Percentiles rank a stretch among this genome's conserved stretches.
These are phyloP conservation scores for Macrophomina tecta DNA, from an alignment of 2,329 filamentous ascomycete genomes.

Conservation along the genomic window DNA sequence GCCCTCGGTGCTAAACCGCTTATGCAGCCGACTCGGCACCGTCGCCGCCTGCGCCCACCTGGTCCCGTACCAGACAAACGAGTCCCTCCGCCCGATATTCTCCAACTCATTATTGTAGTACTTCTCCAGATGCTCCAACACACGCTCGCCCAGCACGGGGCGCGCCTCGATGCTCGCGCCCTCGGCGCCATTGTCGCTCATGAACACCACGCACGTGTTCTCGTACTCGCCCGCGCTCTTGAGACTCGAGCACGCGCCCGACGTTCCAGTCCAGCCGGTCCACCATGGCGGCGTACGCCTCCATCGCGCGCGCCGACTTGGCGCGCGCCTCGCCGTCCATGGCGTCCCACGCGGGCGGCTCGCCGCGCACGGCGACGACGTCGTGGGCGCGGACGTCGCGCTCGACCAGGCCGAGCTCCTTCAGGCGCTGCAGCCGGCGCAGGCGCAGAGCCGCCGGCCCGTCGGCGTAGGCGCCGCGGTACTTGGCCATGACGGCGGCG, in stretches of 20 bases:
- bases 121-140: conserved; percentile 60
- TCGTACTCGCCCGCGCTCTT: conserved; percentile 63
- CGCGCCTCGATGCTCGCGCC: conserved; percentile 64
- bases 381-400: conserved; percentile 49
- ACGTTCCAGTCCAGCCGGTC: conserved; percentile 66
- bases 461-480: conserved; percentile 65
- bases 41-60: conserved; percentile 62
- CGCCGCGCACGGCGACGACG: conserved; percentile 55
- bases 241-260: conserved; percentile 64
- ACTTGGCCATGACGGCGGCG: conserved; percentile 60
- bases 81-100: conserved; percentile 63
- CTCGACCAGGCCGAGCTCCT: conserved; percentile 61
- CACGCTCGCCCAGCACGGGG: conserved; percentile 61
- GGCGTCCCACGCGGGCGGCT: conserved; percentile 54
- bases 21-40: conserved; percentile 56
- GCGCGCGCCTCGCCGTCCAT: conserved; percentile 53
- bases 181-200: conserved; percentile 68
- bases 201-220: conserved; percentile 68
- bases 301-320: conserved; percentile 62
- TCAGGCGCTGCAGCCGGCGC: conserved; percentile 60
- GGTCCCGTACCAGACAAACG: conserved; percentile 66
- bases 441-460: conserved; percentile 63
- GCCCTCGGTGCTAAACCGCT: conserved; percentile 53
- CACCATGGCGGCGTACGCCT: conserved; percentile 69
- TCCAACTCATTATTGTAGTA: conserved; percentile 66